Evolutionary conservation across 139 green algal species (phyloP), one percentile per base, ranked within the genome.

Genomic region (Ettlia oleoabundans): DNA sequence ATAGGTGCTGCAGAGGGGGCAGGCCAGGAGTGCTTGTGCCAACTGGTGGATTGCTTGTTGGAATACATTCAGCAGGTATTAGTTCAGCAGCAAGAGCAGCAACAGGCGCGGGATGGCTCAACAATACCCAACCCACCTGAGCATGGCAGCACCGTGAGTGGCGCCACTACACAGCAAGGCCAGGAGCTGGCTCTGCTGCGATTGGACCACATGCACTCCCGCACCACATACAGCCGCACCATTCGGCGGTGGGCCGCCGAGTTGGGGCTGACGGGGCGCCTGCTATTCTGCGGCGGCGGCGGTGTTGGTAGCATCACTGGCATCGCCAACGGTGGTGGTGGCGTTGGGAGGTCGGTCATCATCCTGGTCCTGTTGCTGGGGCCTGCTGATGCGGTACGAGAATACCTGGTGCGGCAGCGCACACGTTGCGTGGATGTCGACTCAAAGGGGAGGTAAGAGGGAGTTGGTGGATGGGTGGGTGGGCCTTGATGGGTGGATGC

Each of bases 391-490:
- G 76, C 32, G 4, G 18, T 89, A 4, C 67, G 42, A 9, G n/a
- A 85, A 28, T 89, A 82, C 43, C 37, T 89, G 52, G 38, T 85
- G 62, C 62, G 79, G 19, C 70, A 76, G 37, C 76, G 85, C 30
- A 89, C 85, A n/a, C 69, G 80, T 42, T 79, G 42, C 52, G 85
- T 89, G 28, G 85, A 89, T 62, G 82, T 89, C 2, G 85, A 89
- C 71, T 79, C 76, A 3, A 73, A 15, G 76, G 85, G n/a, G n/a
- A n/a, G n/a, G n/a, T n/a, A n/a, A n/a, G n/a, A n/a, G n/a, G n/a
- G n/a, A n/a, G n/a, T n/a, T n/a, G n/a, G n/a, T n/a, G n/a, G n/a
- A n/a, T n/a, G n/a, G n/a, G n/a, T n/a, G n/a, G n/a, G n/a, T n/a
- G n/a, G n/a, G n/a, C n/a, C n/a, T n/a, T n/a, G n/a, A n/a, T n/a